These are phyloP conservation scores for Monilinia laxa DNA, from an alignment of 2,329 filamentous ascomycete genomes.

Conservation along the genomic window DNA sequence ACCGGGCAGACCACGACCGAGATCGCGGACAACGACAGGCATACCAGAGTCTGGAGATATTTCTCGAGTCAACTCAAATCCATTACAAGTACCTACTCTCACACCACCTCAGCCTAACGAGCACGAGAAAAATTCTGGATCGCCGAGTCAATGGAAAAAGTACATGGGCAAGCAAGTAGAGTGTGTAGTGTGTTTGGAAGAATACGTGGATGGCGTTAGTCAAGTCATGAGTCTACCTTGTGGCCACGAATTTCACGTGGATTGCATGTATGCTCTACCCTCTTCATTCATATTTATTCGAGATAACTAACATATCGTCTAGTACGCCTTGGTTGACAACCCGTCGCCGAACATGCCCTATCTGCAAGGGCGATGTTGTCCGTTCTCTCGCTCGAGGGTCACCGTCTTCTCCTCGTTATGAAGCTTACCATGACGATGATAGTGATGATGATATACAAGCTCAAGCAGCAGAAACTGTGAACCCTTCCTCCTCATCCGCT, in stretches of 20 bases:
- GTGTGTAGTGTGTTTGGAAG: conserved; percentile 94
- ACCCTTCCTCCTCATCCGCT: conserved; percentile 49
- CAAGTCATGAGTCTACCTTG: conserved; percentile 96
- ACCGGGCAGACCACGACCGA: conserved; percentile 55
- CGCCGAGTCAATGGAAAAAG: conserved; percentile 61
- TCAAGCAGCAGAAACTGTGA: conserved; percentile 46
- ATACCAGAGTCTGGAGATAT: conserved; percentile 53
- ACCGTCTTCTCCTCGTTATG: conserved; percentile 38
- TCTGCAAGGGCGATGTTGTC: conserved; percentile 97
- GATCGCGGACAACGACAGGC: conserved; percentile 64
- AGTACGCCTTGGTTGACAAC: conserved; percentile 97
- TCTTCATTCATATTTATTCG: conserved; percentile 16
- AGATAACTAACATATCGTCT: conserved; percentile 23
- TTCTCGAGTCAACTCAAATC: conserved; percentile 45
- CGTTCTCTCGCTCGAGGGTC: conserved; percentile 56
- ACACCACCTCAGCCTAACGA: conserved; percentile 35
- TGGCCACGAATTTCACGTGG: conserved; percentile 94
- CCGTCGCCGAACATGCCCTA: conserved; percentile 92
- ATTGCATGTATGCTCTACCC: conserved; percentile 85
- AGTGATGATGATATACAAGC: conserved; percentile 47
- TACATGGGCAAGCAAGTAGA: conserved; percentile 72
- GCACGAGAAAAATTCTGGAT: conserved; percentile 50
- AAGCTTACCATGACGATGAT: conserved; percentile 44
- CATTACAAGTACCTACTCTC: conserved; percentile 34
- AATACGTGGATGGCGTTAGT: conserved; percentile 92